Conservation (phyloP, 2,329 filamentous ascomycete genomes). For the Alternaria consortialis region DNA sequence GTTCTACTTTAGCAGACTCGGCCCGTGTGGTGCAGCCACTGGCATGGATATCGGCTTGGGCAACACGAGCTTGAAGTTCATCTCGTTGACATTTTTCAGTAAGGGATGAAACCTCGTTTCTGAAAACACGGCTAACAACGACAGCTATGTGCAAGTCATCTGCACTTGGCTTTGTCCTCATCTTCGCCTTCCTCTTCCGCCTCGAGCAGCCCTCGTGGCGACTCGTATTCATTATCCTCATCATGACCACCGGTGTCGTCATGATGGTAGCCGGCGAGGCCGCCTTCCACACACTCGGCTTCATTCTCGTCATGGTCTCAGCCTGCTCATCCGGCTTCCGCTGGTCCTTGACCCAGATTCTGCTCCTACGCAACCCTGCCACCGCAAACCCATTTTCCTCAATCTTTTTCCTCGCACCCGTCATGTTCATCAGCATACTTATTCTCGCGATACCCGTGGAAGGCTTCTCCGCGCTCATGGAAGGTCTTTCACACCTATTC, state of each 20-base stretch:
- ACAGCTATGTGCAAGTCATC: conserved; percentile 96
- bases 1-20: conserved; percentile 92
- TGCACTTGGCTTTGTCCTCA: conserved; percentile 89
- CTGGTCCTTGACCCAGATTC: conserved; percentile 97
- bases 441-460: conserved; percentile 86
- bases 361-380: conserved; percentile 90
- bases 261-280: conserved; percentile 99
- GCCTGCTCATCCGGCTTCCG: conserved; percentile 96
- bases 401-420: conserved; percentile 95
- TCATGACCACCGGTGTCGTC: conserved; percentile 91
- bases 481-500: conserved; percentile 71
- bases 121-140: conserved; percentile 25
- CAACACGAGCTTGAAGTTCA: conserved; percentile 95
- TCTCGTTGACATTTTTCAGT: conserved; percentile 94
- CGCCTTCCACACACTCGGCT: conserved; percentile 85
- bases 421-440: conserved; percentile 90
- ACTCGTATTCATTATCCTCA: conserved; percentile 84
- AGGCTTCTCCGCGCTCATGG: conserved; percentile 73
- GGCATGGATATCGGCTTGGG: conserved; percentile 95
- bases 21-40: conserved; percentile 90
- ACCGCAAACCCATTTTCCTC: conserved; percentile 96
- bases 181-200: conserved; percentile 94
- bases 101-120: conserved; percentile 23
- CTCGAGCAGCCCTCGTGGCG: conserved; percentile 88
- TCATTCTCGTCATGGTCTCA: conserved; percentile 89